Evolutionary conservation across 371 early-diverging fungal genomes (phyloP).

Genomic region (Syncephalastrum monosporum): DNA sequence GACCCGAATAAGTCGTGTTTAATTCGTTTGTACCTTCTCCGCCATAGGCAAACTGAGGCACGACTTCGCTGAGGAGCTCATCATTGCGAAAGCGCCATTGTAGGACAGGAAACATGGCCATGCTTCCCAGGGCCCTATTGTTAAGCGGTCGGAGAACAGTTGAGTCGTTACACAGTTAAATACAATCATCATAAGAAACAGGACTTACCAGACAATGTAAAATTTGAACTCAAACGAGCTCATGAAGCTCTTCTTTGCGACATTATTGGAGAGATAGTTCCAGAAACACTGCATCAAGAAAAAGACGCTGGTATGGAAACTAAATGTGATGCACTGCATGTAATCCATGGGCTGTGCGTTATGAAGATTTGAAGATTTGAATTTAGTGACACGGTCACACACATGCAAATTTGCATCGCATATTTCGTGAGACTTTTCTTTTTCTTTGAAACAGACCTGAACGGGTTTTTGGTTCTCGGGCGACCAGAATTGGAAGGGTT

Average conservation of each 20-base stretch:
- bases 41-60: slow-evolving; percentile 46
- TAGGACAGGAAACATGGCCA: slow-evolving; percentile 44
- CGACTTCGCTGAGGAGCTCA: slow-evolving; percentile 27
- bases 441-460: slow-evolving; percentile 18
- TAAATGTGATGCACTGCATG: slow-evolving; percentile 24
- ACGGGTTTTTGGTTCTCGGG: slow-evolving; percentile 28
- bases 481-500: slow-evolving; percentile 40
- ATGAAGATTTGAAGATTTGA: neutral
- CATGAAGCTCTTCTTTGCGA: slow-evolving; percentile 32
- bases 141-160: too few relatives aligned
- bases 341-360: slow-evolving; percentile 24
- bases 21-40: slow-evolving; percentile 27
- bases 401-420: neutral
- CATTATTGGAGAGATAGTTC: slow-evolving; percentile 31
- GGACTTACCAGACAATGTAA: slow-evolving; percentile 31
- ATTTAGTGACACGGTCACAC: slow-evolving; percentile 4
- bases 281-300: slow-evolving; percentile 37
- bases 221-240: slow-evolving; percentile 31
- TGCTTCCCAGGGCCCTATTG: slow-evolving; percentile 37
- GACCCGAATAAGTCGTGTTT: neutral
- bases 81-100: slow-evolving; percentile 39
- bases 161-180: too few relatives aligned
- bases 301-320: slow-evolving; percentile 26
- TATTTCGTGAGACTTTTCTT: neutral
- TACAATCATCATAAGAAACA: neutral